Base-by-base conservation (phyloP, 2,329 filamentous ascomycete species). In the Zalaria sp. region DNA sequence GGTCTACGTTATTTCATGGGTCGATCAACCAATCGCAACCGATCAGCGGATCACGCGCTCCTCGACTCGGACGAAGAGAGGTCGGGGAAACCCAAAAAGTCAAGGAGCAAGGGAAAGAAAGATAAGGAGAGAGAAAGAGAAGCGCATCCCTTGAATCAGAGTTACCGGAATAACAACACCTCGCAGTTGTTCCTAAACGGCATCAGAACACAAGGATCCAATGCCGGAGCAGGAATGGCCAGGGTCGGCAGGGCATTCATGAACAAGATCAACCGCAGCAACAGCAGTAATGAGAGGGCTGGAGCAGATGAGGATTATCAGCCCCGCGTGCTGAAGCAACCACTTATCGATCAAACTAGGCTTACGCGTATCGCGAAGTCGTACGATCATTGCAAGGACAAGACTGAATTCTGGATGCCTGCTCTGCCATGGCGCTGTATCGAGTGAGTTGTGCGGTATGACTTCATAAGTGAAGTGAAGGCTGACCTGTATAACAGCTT, bases 321-420 rank as follows among this genome's bases (percentile, higher is more conserved):
- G 42, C 72, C 87, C 53, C 85, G 82, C 51, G 79, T 93, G 35
- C 85, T 96, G 58, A 93, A 91, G 53, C 68, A 83, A 39, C 86
- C 87, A 1, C 67, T 96, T 27, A 72, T 93, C 26, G 82, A 94
- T 58, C 89, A 96, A 63, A 88, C 88, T 5, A 78, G 89, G n/a
- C 69, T 79, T 48, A 95, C 89, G 0, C 76, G 89, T 48, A 95
- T 96, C 57, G 93, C 87, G 5, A 93, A 89, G 62, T 77, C 82
- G 27, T 67, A 96, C 35, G 85, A 93, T 55, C 77, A 83, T 46
- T 94, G 88, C 6, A 77, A 81, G 47, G 89, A 96, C 57, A 95
- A 95, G 69, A 96, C 89, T 0, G 89, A 95, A 56, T 96, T 93
- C 57, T 96, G 89, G 89, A 94, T 96, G 88, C 89, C 89, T 8